phyloP scores from a whole-genome alignment of 1,284 basidiomycete genomes.

The Quambalaria eucalypti region DNA sequence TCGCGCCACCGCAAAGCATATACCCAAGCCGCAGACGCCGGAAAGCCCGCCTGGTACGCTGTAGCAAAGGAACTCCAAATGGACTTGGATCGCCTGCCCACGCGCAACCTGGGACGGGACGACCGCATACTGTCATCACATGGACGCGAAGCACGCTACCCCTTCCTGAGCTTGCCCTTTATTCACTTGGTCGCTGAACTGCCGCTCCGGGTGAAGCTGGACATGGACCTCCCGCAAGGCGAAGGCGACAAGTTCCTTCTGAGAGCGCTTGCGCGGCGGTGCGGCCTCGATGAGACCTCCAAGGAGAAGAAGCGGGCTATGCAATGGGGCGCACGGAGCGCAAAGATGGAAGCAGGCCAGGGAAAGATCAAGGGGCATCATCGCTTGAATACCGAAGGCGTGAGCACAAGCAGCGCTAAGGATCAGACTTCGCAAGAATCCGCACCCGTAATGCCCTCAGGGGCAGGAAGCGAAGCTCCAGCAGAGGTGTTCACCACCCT shows the following conservation, averaged over 20 bases:
- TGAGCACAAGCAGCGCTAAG: background rate
- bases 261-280: slow-evolving; percentile 47
- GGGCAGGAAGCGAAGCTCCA: background rate
- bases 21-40: slow-evolving; percentile 5
- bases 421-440: background rate
- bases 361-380: slow-evolving; percentile 38
- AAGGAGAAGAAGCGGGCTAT: slow-evolving; percentile 75
- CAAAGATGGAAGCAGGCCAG: slow-evolving; percentile 65
- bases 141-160: slow-evolving; percentile 64
- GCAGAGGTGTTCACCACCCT: background rate
- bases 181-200: slow-evolving; percentile 55
- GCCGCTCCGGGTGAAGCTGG: slow-evolving; percentile 70
- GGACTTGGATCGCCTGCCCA: slow-evolving; percentile 81
- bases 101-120: slow-evolving; percentile 82
- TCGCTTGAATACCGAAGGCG: background rate
- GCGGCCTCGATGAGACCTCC: slow-evolving; percentile 53
- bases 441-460: too few relatives aligned
- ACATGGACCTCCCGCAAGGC: slow-evolving; percentile 44
- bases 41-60: background rate
- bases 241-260: slow-evolving; percentile 82
- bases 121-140: slow-evolving; percentile 81
- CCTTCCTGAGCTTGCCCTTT: slow-evolving; percentile 28
- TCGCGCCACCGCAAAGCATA: slow-evolving; percentile 76
- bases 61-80: slow-evolving; percentile 61
- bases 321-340: slow-evolving; percentile 87